A percentile compares a stretch with the other conserved stretches of the same genome.
Evolutionary conservation across 768 basidiomycete species (phyloP).

Genomic region (Phylloporus scabripes): DNA sequence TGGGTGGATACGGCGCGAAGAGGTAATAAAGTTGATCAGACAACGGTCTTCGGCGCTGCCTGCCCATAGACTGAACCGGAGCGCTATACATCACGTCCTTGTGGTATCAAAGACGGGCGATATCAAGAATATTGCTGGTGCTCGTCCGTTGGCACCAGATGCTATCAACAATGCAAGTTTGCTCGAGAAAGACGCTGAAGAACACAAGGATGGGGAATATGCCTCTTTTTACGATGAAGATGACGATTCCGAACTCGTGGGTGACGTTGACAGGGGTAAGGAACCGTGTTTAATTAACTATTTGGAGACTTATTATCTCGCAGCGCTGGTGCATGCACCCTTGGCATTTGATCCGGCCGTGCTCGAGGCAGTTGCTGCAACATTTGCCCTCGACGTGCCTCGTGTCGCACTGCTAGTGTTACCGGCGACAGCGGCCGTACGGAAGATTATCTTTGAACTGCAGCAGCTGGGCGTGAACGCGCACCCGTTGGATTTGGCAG

Average conservation of each 20-base stretch:
- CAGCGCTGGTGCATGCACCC: constrained; percentile 42
- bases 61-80: constrained; percentile 24
- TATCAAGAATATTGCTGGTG: constrained; percentile 52
- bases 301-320: constrained; percentile 6
- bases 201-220: constrained; percentile 6
- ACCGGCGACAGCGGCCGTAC: constrained; percentile 55
- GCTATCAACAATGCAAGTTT: neutral
- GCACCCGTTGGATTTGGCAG: constrained; percentile 49
- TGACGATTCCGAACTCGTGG: constrained; percentile 15
- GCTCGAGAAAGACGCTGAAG: neutral
- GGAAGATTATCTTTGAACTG: constrained; percentile 60
- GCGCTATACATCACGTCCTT: constrained; percentile 49
- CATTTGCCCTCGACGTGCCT: constrained; percentile 71
- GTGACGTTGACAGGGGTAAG: constrained; percentile 22
- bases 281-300: neutral
- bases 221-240: constrained; percentile 24
- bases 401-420: constrained; percentile 62
- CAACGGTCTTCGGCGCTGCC: constrained; percentile 24
- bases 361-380: constrained; percentile 64
- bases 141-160: constrained; percentile 20
- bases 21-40: constrained; percentile 28
- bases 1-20: constrained; percentile 50
- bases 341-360: constrained; percentile 52
- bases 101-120: constrained; percentile 50
- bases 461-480: constrained; percentile 63